These are phyloP conservation scores for Stephanodiscus triporus DNA, from an alignment of 108 stramenopile genomes.

Conservation along the genomic window DNA sequence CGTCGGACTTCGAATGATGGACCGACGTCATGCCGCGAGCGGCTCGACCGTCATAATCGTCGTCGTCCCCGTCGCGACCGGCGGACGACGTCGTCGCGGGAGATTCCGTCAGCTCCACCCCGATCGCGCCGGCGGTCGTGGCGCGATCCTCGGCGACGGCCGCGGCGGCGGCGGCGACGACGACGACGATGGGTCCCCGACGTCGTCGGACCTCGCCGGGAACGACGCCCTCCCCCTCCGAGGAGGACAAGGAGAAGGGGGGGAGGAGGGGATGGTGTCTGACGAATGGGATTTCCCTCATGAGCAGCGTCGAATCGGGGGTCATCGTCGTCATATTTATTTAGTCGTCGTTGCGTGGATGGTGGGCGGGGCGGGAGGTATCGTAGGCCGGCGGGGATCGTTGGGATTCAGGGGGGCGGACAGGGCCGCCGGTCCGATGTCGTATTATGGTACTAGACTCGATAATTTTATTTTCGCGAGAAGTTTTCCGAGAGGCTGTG, in stretches of 20 bases:
- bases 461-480: too few species aligned
- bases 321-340: background rate
- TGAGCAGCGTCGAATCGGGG: background rate
- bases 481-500: too few species aligned
- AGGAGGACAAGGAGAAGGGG: background rate
- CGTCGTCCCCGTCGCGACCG: background rate
- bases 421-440: too few species aligned
- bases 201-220: background rate
- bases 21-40: slow-evolving; percentile 12
- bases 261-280: background rate
- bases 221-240: background rate
- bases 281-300: background rate
- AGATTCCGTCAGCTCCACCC: background rate
- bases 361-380: too few species aligned
- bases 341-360: too few species aligned
- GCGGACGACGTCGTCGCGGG: background rate
- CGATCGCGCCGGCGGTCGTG: background rate
- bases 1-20: slow-evolving; percentile 9
- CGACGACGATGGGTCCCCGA: background rate
- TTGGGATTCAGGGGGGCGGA: too few species aligned
- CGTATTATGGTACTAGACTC: too few species aligned
- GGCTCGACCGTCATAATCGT: background rate
- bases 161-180: slow-evolving; percentile 2
- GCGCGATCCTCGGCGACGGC: background rate
- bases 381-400: too few species aligned